phyloP scores from a whole-genome alignment of 805 yeast species.

The Ascoidea rubescens region DNA sequence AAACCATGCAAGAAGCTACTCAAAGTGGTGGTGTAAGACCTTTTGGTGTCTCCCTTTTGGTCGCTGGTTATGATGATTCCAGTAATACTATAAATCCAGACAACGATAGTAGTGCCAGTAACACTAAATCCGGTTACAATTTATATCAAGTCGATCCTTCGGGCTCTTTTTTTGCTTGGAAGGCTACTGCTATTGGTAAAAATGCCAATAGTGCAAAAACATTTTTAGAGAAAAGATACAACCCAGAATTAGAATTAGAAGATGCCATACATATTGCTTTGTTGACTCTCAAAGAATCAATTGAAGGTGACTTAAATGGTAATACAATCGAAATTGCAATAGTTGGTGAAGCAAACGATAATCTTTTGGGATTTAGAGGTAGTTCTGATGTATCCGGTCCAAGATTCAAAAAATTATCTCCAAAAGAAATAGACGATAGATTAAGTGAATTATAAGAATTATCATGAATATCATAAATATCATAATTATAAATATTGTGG shows the following conservation, averaged over 20 bases:
- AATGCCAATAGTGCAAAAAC: slow-evolving; percentile 95
- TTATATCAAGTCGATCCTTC: slow-evolving; percentile 97
- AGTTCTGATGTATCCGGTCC: slow-evolving; percentile 73
- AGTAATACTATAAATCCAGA: slow-evolving; percentile 9
- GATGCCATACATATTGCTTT: slow-evolving; percentile 97
- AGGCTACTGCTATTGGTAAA: slow-evolving; percentile 97
- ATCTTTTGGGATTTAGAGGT: slow-evolving; percentile 75
- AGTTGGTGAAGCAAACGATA: slow-evolving; percentile 72
- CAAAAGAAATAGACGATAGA: slow-evolving; percentile 93
- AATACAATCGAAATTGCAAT: slow-evolving; percentile 88
- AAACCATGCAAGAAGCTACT: slow-evolving; percentile 96
- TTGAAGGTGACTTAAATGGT: slow-evolving; percentile 96
- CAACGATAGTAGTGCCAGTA: slow-evolving; percentile 24
- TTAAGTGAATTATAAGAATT: slow-evolving; percentile 62
- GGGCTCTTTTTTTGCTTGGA: slow-evolving; percentile 98
- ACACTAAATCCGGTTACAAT: slow-evolving; percentile 34
- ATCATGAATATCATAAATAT: no score
- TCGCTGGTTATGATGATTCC: slow-evolving; percentile 82
- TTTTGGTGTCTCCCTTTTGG: slow-evolving; percentile 88
- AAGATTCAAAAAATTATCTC: slow-evolving; percentile 66
- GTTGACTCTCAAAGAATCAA: slow-evolving; percentile 86
- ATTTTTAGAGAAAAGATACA: slow-evolving; percentile 95
- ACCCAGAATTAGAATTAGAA: slow-evolving; percentile 90
- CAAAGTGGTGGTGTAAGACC: slow-evolving; percentile 98
- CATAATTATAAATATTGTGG: no score